A percentile compares a stretch with the other conserved stretches of the same genome.
These are phyloP conservation scores for Arachnomyces sp. DNA, from an alignment of 2,329 filamentous ascomycete species.

Conservation along the genomic window DNA sequence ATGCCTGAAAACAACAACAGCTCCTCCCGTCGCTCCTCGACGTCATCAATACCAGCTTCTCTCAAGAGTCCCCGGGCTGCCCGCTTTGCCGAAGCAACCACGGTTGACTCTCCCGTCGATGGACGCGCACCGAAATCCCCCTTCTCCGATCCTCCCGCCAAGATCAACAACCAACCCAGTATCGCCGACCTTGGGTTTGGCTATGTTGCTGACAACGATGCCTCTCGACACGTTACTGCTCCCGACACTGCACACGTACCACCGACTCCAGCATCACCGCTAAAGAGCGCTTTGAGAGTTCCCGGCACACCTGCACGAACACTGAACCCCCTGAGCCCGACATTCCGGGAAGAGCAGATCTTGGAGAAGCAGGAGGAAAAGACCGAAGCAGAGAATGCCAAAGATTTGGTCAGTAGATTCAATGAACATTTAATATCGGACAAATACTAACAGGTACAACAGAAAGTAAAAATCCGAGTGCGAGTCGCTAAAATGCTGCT, in stretches of 20 bases:
- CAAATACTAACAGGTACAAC: slow-evolving; percentile 32
- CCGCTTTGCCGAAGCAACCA: slow-evolving; percentile 58
- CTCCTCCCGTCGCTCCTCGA: slow-evolving; percentile 21
- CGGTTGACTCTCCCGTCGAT: slow-evolving; percentile 54
- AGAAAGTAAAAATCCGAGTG: slow-evolving; percentile 90
- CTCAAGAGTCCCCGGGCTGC: slow-evolving; percentile 49
- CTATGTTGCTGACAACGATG: slow-evolving; percentile 60
- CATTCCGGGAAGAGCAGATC: slow-evolving; percentile 77
- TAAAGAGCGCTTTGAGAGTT: slow-evolving; percentile 84
- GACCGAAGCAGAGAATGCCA: slow-evolving; percentile 79
- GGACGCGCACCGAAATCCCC: slow-evolving; percentile 29
- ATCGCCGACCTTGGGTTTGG: slow-evolving; percentile 87
- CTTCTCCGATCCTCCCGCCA: slow-evolving; percentile 43
- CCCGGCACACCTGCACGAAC: slow-evolving; percentile 71
- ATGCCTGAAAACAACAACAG: slow-evolving; percentile 19
- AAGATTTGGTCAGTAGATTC: slow-evolving; percentile 64
- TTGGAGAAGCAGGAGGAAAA: slow-evolving; percentile 74
- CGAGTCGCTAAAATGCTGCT: slow-evolving; percentile 90
- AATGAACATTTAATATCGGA: slow-evolving; percentile 1
- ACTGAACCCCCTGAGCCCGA: slow-evolving; percentile 79
- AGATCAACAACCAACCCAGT: slow-evolving; percentile 42
- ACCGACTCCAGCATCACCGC: slow-evolving; percentile 64
- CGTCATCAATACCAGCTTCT: slow-evolving; percentile 23
- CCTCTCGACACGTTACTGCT: slow-evolving; percentile 43
- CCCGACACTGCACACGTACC: slow-evolving; percentile 33